These are phyloP conservation scores for Aspergillus conjunctus DNA, from an alignment of 495 filamentous ascomycete species.

Conservation along the genomic window DNA sequence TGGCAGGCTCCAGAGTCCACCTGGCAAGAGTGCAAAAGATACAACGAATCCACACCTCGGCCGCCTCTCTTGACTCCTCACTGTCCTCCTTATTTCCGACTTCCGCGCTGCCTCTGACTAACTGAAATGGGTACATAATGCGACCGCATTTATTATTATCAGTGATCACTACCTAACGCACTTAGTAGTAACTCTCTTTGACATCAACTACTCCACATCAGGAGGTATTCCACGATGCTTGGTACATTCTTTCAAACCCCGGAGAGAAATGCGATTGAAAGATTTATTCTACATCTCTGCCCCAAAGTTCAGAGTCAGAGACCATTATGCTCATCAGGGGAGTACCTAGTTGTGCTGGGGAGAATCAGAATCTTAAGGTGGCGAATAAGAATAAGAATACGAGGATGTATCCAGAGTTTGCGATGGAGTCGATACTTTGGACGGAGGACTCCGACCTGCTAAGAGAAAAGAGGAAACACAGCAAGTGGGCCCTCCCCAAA, in stretches of 20 bases:
- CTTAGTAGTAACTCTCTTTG: background rate
- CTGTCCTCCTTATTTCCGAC: background rate
- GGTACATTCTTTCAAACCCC: background rate
- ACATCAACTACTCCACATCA: background rate
- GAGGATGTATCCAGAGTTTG: background rate
- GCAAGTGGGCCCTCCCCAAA: too few species aligned
- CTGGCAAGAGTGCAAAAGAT: background rate
- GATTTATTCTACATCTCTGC: background rate
- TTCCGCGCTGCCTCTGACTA: background rate
- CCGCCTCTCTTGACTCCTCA: background rate
- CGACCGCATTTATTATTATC: background rate
- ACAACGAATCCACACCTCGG: background rate
- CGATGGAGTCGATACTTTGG: too few species aligned
- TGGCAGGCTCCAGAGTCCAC: background rate
- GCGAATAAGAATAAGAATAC: conserved; percentile 10
- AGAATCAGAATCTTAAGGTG: background rate
- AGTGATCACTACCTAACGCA: background rate
- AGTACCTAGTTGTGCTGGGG: background rate
- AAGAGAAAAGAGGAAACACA: too few species aligned
- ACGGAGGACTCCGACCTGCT: too few species aligned
- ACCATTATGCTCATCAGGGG: background rate
- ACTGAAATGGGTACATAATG: too few species aligned
- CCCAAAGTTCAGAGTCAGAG: background rate
- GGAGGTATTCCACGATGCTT: background rate
- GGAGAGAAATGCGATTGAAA: background rate